These are phyloP conservation scores for Hypoxylon subgilvum DNA, from an alignment of 495 filamentous ascomycete genomes.

Conservation along the genomic window DNA sequence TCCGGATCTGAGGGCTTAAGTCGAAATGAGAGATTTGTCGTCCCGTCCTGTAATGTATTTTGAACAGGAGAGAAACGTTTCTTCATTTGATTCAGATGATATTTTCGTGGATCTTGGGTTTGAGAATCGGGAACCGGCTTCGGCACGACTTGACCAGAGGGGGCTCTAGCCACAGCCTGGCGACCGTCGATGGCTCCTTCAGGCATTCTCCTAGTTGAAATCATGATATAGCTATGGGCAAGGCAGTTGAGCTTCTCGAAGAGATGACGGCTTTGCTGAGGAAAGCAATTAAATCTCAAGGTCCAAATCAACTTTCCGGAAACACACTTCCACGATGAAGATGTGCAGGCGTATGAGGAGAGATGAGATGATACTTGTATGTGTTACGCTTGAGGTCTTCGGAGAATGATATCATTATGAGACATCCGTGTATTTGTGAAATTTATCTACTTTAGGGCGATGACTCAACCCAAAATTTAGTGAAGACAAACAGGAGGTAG, in stretches of 20 bases:
- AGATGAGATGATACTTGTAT: neutral
- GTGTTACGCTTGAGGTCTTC: neutral
- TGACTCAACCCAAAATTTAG: slow-evolving; percentile 34
- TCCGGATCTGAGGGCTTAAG: slow-evolving; percentile 85
- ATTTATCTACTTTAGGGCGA: slow-evolving; percentile 18
- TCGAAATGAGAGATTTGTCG: slow-evolving; percentile 64
- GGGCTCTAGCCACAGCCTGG: slow-evolving; percentile 50
- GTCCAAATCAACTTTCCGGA: too few species aligned
- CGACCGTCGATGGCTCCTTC: slow-evolving; percentile 36
- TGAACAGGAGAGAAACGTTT: slow-evolving; percentile 72
- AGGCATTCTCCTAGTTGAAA: slow-evolving; percentile 30
- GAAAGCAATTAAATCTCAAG: too few species aligned
- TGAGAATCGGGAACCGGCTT: slow-evolving; percentile 72
- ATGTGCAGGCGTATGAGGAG: neutral
- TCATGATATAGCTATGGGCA: slow-evolving; percentile 25
- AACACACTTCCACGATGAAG: too few species aligned
- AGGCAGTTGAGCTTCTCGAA: too few species aligned
- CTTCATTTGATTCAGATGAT: slow-evolving; percentile 77
- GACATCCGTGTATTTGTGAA: slow-evolving; percentile 23
- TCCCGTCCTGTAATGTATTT: slow-evolving; percentile 55
- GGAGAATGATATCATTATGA: neutral
- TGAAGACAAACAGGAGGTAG: neutral
- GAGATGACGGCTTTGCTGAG: neutral
- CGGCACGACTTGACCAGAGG: slow-evolving; percentile 58
- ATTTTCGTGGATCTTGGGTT: slow-evolving; percentile 70